Evolutionary conservation across 2,329 filamentous ascomycete genomes (phyloP).

Genomic region (Colletotrichum camelliae): DNA sequence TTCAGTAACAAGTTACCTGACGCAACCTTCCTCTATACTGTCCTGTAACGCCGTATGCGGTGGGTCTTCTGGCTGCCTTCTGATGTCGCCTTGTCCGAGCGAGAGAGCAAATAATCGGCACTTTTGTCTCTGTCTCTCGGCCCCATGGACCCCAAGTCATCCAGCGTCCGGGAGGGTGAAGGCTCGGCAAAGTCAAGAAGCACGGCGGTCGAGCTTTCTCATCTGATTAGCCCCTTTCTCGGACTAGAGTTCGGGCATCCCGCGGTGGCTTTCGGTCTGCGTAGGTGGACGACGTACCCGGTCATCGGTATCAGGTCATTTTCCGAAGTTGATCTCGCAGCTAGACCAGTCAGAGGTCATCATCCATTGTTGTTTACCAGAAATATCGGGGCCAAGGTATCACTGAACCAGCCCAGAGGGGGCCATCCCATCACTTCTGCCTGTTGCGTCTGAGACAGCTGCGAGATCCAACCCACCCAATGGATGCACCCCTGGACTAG

Average conservation of each 20-base stretch:
- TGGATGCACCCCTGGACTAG: neutral
- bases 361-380: neutral
- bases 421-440: neutral
- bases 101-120: neutral
- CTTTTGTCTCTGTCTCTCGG: neutral
- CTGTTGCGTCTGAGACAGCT: neutral
- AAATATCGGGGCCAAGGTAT: neutral
- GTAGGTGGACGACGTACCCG: neutral
- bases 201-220: neutral
- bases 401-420: neutral
- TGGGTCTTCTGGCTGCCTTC: neutral
- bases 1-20: neutral
- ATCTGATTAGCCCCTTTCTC: neutral
- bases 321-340: neutral
- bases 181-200: neutral
- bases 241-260: neutral
- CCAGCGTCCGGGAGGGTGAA: neutral
- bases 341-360: neutral
- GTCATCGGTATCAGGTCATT: neutral
- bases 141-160: no score
- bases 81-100: neutral
- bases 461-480: neutral
- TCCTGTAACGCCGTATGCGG: neutral
- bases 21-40: neutral
- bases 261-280: neutral